Conservation (phyloP, 805 yeast species). For the Brettanomyces custersianus region DNA sequence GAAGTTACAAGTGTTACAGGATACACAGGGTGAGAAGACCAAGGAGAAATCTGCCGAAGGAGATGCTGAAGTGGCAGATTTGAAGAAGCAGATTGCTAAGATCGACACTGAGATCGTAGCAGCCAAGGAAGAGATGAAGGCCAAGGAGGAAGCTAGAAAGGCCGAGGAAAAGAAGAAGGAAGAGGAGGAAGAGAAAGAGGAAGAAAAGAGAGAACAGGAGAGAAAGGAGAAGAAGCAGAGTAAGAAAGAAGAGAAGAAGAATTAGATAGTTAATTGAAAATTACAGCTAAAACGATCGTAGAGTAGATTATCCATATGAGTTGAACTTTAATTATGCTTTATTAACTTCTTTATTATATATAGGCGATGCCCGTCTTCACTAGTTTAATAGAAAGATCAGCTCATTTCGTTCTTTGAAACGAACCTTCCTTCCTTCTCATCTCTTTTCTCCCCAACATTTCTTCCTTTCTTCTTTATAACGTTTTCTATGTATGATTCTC, state of each 20-base stretch:
- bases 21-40: slow-evolving; percentile 75
- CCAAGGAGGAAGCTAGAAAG: slow-evolving; percentile 7
- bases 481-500: slow-evolving; percentile 94
- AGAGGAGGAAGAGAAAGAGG: slow-evolving; percentile 4
- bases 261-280: background rate
- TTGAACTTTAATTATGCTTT: no score
- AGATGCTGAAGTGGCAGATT: slow-evolving; percentile 63
- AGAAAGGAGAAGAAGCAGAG: slow-evolving; percentile 2
- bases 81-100: slow-evolving; percentile 39
- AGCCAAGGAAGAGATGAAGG: slow-evolving; percentile 15
- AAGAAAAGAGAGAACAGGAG: slow-evolving; percentile 5
- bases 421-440: slow-evolving; percentile 22
- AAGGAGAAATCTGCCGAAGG: slow-evolving; percentile 67
- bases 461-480: slow-evolving; percentile 70
- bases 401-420: slow-evolving; percentile 13
- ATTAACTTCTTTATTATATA: no score
- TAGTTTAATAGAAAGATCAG: no score
- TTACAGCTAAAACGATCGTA: background rate
- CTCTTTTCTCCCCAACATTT: slow-evolving; percentile 27
- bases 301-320: no score
- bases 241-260: background rate
- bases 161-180: slow-evolving; percentile 5
- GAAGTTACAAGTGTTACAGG: slow-evolving; percentile 64
- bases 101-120: slow-evolving; percentile 21
- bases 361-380: no score